Base-by-base conservation (phyloP, 108 stramenopile genomes). In the Mayamaea pseudoterrestris region DNA sequence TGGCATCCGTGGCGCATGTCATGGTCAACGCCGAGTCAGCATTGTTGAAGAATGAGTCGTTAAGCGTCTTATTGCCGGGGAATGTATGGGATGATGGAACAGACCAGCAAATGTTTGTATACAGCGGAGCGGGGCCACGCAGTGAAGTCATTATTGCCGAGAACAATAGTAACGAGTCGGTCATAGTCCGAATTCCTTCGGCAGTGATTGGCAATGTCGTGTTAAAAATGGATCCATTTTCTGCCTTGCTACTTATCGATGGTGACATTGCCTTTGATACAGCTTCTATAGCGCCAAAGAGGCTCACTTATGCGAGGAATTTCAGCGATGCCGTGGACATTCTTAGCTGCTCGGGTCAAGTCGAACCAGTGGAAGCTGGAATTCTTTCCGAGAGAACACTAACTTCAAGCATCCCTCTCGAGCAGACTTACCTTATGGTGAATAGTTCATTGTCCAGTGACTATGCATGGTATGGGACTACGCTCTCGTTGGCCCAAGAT, bases 391-490 rank as follows among this genome's bases (percentile, higher is more conserved):
- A n/a, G n/a, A n/a, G n/a, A n/a, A n/a, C n/a, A n/a, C n/a, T n/a
- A n/a, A n/a, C n/a, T n/a, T n/a, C n/a, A n/a, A n/a, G 35, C n/a
- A 22, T 5, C 37, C 70, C 66, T n/a, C 32, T 67, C 13, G 67
- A 76, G 30, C 63, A 67, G 45, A 65, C 70, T 9, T 29, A 53
- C 40, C 45, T 66, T 8, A 65, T 57, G 31, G 42, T 60, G 18
- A 41, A 43, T n/a, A 42, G 66, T 8, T 18, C 40, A 24, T 35
- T 65, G 2, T 61, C 36, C 32, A 73, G 68, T 40, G 69, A 78
- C 42, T 78, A 73, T 54, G 50, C 71, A 6, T 78, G 77, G 77
- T 79, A 79, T 49, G 50, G 51, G 18, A 60, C 66, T 4, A 22
- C 27, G 3, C 58, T 73, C 20, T 28, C 24, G 13, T 1, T 66